Evolutionary conservation across 768 basidiomycete genomes (phyloP).

Genomic region (Calocybe cyanea): DNA sequence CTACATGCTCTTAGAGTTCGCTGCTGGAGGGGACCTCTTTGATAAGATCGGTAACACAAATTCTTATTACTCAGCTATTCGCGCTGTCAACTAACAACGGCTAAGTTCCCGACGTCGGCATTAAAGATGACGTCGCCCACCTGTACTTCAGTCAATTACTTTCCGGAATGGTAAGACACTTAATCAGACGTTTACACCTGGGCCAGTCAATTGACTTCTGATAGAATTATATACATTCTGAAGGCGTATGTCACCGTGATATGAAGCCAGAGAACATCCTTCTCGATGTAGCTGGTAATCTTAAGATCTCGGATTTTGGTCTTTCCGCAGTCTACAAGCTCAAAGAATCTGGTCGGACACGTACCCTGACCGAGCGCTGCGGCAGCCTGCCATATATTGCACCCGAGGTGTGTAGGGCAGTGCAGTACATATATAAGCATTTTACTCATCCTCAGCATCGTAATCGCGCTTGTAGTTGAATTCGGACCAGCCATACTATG

Average conservation of each 20-base stretch:
- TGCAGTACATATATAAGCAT: background rate
- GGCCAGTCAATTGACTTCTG: background rate
- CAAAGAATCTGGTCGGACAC: slow-evolving; percentile 73
- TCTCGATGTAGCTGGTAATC: slow-evolving; percentile 73
- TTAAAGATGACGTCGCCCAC: slow-evolving; percentile 84
- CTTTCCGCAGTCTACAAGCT: slow-evolving; percentile 87
- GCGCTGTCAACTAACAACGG: background rate
- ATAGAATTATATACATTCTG: slow-evolving; percentile 78
- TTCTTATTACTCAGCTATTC: no score
- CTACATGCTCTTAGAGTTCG: slow-evolving; percentile 92
- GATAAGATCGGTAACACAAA: slow-evolving; percentile 84
- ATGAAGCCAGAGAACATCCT: slow-evolving; percentile 96
- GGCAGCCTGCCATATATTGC: slow-evolving; percentile 15
- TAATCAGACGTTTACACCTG: background rate
- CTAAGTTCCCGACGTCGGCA: slow-evolving; percentile 85
- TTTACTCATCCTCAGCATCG: background rate
- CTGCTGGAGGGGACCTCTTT: slow-evolving; percentile 92
- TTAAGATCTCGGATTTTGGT: slow-evolving; percentile 96
- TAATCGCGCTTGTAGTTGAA: slow-evolving; percentile 50
- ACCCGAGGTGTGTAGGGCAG: slow-evolving; percentile 5
- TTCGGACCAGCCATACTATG: slow-evolving; percentile 64
- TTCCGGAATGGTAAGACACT: slow-evolving; percentile 65
- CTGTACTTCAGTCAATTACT: slow-evolving; percentile 86
- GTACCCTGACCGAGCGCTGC: slow-evolving; percentile 45
- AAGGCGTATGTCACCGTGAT: slow-evolving; percentile 95